phyloP scores from a whole-genome alignment of 129 eudicot species.

The Chrysanthemum lavandulifolium region DNA sequence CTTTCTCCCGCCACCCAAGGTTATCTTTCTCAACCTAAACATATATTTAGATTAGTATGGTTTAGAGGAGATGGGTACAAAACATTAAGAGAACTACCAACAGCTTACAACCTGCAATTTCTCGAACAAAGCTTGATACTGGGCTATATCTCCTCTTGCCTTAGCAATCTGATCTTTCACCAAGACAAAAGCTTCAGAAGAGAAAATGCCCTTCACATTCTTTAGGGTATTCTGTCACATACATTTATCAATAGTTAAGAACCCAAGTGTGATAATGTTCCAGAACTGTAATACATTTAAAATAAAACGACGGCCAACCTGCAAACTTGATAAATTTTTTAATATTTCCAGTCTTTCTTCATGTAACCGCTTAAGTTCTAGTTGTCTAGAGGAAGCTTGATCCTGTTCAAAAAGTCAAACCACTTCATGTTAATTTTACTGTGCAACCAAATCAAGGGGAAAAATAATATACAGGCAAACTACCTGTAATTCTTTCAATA shows the following conservation, averaged over 20 bases:
- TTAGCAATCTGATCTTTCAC: conserved; percentile 79
- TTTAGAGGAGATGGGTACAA: conserved; percentile 4
- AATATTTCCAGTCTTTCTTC: conserved; percentile 66
- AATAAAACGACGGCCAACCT: conserved; percentile 38
- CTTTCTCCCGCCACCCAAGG: conserved; percentile 86
- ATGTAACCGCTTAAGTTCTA: conserved; percentile 67
- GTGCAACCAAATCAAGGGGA: conserved; percentile 1
- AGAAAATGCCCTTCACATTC: conserved; percentile 61
- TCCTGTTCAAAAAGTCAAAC: conserved; percentile 49
- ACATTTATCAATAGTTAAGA: conserved; percentile 23
- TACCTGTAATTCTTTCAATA: conserved; percentile 77
- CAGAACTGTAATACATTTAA: too few species aligned
- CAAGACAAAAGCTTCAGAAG: conserved; percentile 61
- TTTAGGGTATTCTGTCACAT: conserved; percentile 59
- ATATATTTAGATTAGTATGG: conserved; percentile 11
- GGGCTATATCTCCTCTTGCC: conserved; percentile 67
- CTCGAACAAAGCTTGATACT: conserved; percentile 59
- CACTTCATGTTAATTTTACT: conserved; percentile 11
- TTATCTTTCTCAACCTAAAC: conserved; percentile 80
- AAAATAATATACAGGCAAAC: conserved; percentile 5
- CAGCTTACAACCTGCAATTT: conserved; percentile 81
- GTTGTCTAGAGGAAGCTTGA: conserved; percentile 66
- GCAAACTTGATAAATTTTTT: conserved; percentile 62
- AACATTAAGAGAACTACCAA: conserved; percentile 37
- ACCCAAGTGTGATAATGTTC: conserved; percentile 15